phyloP scores from a whole-genome alignment of 1,284 basidiomycete species.

The Amylostereum areolatum region DNA sequence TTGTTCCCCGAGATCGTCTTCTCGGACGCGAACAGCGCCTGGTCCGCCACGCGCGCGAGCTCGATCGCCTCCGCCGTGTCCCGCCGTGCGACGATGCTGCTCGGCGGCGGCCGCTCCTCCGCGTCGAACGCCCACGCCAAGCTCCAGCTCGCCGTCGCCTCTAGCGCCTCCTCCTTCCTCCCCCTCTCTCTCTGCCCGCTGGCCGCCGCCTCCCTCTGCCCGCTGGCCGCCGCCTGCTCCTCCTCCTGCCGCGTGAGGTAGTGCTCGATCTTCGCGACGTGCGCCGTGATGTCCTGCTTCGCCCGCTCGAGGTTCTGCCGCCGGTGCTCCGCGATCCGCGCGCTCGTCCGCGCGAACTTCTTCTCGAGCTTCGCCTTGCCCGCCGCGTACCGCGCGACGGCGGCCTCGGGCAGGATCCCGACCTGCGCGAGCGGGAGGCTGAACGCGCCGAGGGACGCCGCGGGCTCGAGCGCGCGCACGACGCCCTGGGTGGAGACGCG shows the following conservation, averaged over 20 bases:
- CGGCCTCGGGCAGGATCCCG: conserved; percentile 63
- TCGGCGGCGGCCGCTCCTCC: conserved; percentile 74
- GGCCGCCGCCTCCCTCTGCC: conserved; percentile 19
- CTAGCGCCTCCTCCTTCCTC: conserved; percentile 33
- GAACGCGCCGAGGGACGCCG: conserved; percentile 42
- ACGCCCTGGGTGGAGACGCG: conserved; percentile 54
- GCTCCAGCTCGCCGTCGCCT: conserved; percentile 48
- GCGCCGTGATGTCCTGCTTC: conserved; percentile 46
- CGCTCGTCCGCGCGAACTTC: conserved; percentile 53
- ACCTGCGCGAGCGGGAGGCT: conserved; percentile 52
- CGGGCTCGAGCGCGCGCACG: conserved; percentile 55
- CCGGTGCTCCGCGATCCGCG: conserved; percentile 56
- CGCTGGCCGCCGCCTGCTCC: conserved; percentile 14
- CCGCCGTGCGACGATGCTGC: conserved; percentile 72
- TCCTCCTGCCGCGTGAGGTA: conserved; percentile 22
- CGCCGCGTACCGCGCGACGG: conserved; percentile 58
- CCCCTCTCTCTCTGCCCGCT: conserved; percentile 22
- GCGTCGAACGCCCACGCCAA: conserved; percentile 74
- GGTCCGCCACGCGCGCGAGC: conserved; percentile 66
- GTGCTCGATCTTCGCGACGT: conserved; percentile 39
- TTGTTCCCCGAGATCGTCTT: conserved; percentile 56
- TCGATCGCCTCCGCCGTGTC: conserved; percentile 71
- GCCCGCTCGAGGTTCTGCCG: conserved; percentile 33
- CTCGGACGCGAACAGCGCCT: conserved; percentile 50
- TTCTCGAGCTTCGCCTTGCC: conserved; percentile 51